Evolutionary conservation across 2,329 filamentous ascomycete genomes (phyloP), one percentile per base, ranked within the genome.

Genomic region (Erysiphe pisi): DNA sequence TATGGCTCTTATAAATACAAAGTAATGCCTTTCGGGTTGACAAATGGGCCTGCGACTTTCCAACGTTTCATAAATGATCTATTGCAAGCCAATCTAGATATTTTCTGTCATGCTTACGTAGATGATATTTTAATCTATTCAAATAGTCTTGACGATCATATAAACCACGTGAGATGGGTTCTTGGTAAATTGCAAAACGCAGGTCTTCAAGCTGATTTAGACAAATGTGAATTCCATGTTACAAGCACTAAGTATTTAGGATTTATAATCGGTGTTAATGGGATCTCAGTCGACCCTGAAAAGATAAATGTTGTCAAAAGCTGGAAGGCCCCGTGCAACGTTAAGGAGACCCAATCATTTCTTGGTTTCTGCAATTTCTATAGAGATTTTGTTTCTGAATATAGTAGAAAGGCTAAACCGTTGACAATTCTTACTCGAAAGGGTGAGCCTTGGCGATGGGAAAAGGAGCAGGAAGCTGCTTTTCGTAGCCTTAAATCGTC

Each of bases 1-100:
- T 71, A 71, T 71, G 36, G 68, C 11, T 40, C 68, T 71, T 45
- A 71, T 18, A 71, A 71, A 36, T 71, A 47, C n/a, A 71, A 45
- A 71, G 28, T 71, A 0, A 3, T 71, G 18, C 68, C 68, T 16
- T 71, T 45, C 40, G 68, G 36, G 1, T 36, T 71, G 31, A 71
- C 68, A 40, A 71, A 71, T n/a, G 20, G 68, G 2, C 68, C 18
- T 20, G 68, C 68, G 1, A 71, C 68, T 1, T 43, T 43, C n/a
- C 31, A 71, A 71, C 18, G 31, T n/a, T 68, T 28, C 20, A 68
- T 36, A 2, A 61, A 61, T 61, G 56, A 61, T 61, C 56, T 61
- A 4, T 22, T 22, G 9, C 2, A 7, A 58, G n/a, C 2, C 6
- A n/a, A 61, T 9, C 20, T 61, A 43, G 40, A 43, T 43, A 12